A percentile compares a stretch with the other conserved stretches of the same genome.
These are phyloP conservation scores for Sporothrix humicola DNA, from an alignment of 2,329 filamentous ascomycete species.

Conservation along the genomic window DNA sequence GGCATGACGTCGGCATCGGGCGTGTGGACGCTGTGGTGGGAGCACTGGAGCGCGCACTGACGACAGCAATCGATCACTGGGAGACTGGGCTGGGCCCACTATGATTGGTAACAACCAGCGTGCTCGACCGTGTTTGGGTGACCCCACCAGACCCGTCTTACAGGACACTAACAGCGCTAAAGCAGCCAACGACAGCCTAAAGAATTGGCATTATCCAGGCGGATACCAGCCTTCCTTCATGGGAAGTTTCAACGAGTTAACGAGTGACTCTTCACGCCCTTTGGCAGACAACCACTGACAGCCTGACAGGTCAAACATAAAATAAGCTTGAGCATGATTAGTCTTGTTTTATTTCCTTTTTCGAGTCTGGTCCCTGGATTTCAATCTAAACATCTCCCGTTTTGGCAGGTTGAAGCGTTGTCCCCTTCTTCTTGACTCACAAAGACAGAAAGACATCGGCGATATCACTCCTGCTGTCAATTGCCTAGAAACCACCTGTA, in stretches of 20 bases:
- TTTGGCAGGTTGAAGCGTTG: neutral
- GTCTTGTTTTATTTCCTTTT: neutral
- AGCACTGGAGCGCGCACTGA: too few relatives aligned
- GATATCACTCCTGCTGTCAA: neutral
- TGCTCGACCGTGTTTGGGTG: neutral
- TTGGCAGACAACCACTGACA: neutral
- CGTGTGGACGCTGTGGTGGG: too few relatives aligned
- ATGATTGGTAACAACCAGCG: neutral
- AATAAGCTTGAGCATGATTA: neutral
- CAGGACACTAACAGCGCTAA: neutral
- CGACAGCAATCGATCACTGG: too few relatives aligned
- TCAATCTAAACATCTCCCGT: neutral
- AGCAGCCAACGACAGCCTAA: slow-evolving; percentile 11
- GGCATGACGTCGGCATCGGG: neutral
- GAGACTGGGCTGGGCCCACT: neutral
- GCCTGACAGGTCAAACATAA: neutral
- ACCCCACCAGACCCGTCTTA: neutral
- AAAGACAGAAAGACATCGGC: neutral
- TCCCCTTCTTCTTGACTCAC: neutral
- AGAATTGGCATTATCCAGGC: neutral
- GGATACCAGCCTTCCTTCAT: neutral
- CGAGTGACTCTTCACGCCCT: neutral
- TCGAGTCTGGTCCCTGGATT: neutral
- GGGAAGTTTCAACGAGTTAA: neutral
- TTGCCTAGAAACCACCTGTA: too few relatives aligned